A percentile compares a stretch with the other conserved stretches of the same genome.
Evolutionary conservation across 2,329 filamentous ascomycete genomes (phyloP).

Genomic region (Fusarium concolor): DNA sequence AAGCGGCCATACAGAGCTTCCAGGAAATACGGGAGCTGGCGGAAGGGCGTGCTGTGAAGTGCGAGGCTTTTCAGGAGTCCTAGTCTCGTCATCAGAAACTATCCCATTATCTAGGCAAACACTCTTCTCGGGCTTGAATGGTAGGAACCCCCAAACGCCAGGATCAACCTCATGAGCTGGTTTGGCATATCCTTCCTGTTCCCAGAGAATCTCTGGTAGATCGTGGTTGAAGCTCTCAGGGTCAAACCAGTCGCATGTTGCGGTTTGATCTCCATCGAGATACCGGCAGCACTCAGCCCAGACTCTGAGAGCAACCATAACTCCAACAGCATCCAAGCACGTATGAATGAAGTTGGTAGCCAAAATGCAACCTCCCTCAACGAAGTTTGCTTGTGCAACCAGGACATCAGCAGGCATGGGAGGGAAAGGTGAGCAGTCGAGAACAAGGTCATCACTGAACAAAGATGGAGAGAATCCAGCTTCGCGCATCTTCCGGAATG

Average conservation of each 20-base stretch:
- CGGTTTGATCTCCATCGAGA: background rate
- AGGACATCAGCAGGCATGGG: conserved; percentile 3
- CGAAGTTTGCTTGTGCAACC: conserved; percentile 10
- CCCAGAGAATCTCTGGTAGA: conserved; percentile 5
- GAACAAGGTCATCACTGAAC: background rate
- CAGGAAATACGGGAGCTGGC: background rate
- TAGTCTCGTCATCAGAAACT: fast-evolving
- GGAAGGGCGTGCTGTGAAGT: background rate
- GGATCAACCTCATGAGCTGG: background rate
- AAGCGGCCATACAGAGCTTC: conserved; percentile 1
- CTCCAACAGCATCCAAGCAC: conserved; percentile 5
- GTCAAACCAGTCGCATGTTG: conserved; percentile 7
- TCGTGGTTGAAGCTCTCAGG: conserved; percentile 11
- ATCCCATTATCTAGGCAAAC: background rate
- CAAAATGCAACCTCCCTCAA: background rate
- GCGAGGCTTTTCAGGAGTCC: background rate
- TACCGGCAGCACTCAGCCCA: conserved; percentile 21
- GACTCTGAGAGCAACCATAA: background rate
- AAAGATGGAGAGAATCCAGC: conserved; percentile 3
- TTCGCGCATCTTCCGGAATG: background rate
- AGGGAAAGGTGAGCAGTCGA: background rate
- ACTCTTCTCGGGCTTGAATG: background rate
- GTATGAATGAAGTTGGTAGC: conserved; percentile 14
- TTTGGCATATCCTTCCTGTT: conserved; percentile 1
- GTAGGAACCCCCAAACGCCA: conserved; percentile 2